Conservation (phyloP, 2,329 filamentous ascomycete species). For the Aspergillus caelatus region DNA sequence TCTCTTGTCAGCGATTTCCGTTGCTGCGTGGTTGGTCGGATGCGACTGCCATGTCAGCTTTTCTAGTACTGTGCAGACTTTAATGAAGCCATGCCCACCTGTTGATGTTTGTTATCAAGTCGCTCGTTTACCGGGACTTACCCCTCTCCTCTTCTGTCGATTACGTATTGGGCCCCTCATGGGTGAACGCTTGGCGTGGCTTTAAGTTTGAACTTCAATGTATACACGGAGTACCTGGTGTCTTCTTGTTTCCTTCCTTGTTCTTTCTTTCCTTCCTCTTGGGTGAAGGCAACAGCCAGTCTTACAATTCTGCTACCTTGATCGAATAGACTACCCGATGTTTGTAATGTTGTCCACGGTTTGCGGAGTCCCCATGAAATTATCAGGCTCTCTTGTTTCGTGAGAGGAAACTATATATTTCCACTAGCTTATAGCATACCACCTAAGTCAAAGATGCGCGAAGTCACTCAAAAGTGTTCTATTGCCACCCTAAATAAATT, state of each 20-base stretch:
- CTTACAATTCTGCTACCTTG: background rate
- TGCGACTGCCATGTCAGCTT: background rate
- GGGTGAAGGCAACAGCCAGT: background rate
- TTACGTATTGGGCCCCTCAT: background rate
- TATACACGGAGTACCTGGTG: background rate
- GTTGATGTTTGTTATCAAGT: background rate
- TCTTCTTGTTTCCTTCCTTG: background rate
- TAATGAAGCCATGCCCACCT: constrained; percentile 19
- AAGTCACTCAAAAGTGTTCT: background rate
- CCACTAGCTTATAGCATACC: background rate
- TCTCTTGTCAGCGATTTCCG: background rate
- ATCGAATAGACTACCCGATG: background rate
- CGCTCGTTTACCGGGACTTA: background rate
- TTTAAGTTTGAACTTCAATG: background rate
- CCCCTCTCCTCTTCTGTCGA: background rate
- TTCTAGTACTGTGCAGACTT: background rate
- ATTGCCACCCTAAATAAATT: background rate
- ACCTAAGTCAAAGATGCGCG: background rate
- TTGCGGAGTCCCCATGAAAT: background rate
- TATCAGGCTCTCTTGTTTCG: background rate
- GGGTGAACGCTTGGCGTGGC: background rate
- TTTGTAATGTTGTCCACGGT: background rate
- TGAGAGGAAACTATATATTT: background rate
- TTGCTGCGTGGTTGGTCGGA: background rate
- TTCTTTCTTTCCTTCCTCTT: background rate